Percentiles rank a stretch among this genome's conserved stretches.
Conservation (phyloP, 768 basidiomycete species). For the Russula foetens region DNA sequence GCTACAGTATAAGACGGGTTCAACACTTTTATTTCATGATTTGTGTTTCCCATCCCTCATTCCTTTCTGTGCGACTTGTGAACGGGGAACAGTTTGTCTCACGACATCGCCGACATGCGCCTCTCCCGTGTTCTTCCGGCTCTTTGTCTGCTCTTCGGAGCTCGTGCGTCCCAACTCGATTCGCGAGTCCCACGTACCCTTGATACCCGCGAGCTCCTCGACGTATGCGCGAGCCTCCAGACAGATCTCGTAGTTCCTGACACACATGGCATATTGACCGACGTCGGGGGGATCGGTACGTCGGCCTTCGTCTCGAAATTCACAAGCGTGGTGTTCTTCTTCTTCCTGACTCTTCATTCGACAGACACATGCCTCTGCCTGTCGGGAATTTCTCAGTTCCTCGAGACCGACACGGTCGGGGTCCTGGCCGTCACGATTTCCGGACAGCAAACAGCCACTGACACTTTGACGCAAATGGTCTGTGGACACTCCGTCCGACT, state of each 20-base stretch:
- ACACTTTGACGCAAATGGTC: slow-evolving; percentile 33
- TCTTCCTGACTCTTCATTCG: neutral
- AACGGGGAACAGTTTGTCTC: too few species aligned
- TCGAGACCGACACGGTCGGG: slow-evolving; percentile 28
- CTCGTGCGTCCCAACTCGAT: too few species aligned
- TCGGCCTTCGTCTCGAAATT: neutral
- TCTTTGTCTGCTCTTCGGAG: too few species aligned
- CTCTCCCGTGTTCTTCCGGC: too few species aligned
- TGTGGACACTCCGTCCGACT: neutral
- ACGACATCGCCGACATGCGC: neutral
- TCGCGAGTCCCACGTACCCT: neutral
- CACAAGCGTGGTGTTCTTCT: neutral
- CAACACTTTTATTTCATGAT: too few species aligned
- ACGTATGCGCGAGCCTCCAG: slow-evolving; percentile 35
- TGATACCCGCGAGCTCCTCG: slow-evolving; percentile 23
- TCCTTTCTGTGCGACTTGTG: too few species aligned
- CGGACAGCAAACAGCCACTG: slow-evolving; percentile 28
- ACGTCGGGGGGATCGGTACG: slow-evolving; percentile 27
- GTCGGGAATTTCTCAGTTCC: slow-evolving; percentile 30
- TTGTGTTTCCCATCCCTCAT: too few species aligned
- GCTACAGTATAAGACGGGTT: too few species aligned
- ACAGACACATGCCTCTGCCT: slow-evolving; percentile 39
- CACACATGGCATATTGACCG: slow-evolving; percentile 21
- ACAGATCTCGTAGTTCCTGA: slow-evolving; percentile 26
- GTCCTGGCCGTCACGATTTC: slow-evolving; percentile 26